A percentile compares a stretch with the other conserved stretches of the same genome.
Conservation (phyloP, 805 yeast species). For the Starmerella powellii region DNA sequence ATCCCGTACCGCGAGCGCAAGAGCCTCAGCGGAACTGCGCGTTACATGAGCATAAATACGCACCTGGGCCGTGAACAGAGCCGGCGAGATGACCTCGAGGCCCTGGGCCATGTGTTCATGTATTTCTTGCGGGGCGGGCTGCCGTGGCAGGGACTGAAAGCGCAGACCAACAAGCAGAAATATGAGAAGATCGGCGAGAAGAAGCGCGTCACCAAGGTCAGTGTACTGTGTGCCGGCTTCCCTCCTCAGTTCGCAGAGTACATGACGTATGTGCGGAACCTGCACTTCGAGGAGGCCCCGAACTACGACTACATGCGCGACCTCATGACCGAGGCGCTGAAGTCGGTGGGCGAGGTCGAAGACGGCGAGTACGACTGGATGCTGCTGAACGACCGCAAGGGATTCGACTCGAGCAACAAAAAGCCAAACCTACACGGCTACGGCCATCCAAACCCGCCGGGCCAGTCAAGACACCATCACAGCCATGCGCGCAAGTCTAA, state of each 20-base stretch:
- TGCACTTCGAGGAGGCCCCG: constrained; percentile 87
- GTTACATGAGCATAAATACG: constrained; percentile 96
- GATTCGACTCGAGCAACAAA: constrained; percentile 89
- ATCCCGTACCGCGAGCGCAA: constrained; percentile 95
- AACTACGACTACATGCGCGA: constrained; percentile 79
- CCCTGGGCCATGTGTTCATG: constrained; percentile 91
- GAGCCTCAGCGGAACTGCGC: constrained; percentile 93
- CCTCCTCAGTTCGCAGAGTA: constrained; percentile 92
- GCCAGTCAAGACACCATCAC: constrained; percentile 18
- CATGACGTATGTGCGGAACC: constrained; percentile 72
- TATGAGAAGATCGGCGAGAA: constrained; percentile 96
- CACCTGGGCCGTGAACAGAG: constrained; percentile 95
- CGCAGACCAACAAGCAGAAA: constrained; percentile 94
- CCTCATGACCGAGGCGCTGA: constrained; percentile 58
- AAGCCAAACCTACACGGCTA: constrained; percentile 92
- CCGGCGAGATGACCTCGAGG: constrained; percentile 92
- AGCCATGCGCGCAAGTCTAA: constrained; percentile 13
- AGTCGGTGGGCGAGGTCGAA: constrained; percentile 52
- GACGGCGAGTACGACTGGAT: constrained; percentile 98
- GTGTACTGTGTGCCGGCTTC: constrained; percentile 74
- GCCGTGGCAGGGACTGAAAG: constrained; percentile 99
- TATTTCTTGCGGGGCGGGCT: constrained; percentile 78
- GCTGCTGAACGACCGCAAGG: constrained; percentile 87
- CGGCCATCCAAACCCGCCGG: constrained; percentile 63
- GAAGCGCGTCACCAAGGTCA: constrained; percentile 78